Base-by-base conservation (phyloP, 2,329 filamentous ascomycete species). In the Aspergillus pseudoglaucus region DNA sequence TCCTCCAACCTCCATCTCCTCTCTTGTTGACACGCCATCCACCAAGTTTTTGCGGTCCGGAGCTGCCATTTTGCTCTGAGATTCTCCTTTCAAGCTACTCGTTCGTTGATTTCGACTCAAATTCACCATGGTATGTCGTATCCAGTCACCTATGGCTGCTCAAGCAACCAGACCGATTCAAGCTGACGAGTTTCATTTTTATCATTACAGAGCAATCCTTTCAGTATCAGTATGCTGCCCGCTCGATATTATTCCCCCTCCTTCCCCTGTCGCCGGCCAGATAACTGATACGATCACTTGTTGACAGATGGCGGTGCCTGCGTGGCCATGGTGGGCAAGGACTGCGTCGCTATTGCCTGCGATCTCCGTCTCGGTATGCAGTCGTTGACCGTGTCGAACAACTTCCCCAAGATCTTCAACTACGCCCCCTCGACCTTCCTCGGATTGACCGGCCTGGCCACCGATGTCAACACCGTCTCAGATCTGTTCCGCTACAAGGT, bases 401-500 rank as follows among this genome's bases (percentile, higher is more conserved):
- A 97, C 85, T 97, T 97, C 80, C 93, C 93, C 77, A 98, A 98
- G 80, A 88, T 98, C 79, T 97, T 97, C 83, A 84, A 86, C 72
- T 97, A 95, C 80, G 90, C 89, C 58, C 70, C 74, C 65, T 88
- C 91, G 66, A 88, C 93, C 62, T 96, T 94, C 74, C 87, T 98
- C 32, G 93, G 93, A 48, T 84, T 98, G 52, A 97, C 93, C 4
- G 93, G 93, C 47, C 87, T 98, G 45, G 93, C 93, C 52, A 98
- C 93, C 61, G 93, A 98, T 70, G 90, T 98, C 56, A 82, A 82
- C 56, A 97, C 91, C 60, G 91, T 98, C 59, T 87, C 85, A 62
- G 91, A 98, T 75, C 85, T 97, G 59, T 95, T 98, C 82, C 90
- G 93, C 67, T 97, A 95, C 84, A 98, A 98, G 81, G 89, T 95